Conservation (phyloP, 768 basidiomycete genomes). For the Neoboletus magnificus region DNA sequence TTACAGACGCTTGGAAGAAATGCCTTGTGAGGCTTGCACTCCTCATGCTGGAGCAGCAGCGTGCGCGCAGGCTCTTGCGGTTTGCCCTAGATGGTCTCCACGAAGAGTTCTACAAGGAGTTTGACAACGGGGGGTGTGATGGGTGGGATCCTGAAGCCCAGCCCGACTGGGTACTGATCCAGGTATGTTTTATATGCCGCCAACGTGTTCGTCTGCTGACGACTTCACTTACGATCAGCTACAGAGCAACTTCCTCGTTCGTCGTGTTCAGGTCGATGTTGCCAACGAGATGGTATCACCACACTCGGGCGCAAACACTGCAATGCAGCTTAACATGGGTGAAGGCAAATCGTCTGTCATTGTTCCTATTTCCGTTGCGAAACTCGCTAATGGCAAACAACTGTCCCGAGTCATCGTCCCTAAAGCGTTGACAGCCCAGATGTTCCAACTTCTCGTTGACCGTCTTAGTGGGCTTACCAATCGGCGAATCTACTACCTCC, state of each 20-base stretch:
- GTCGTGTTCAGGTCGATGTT: constrained; percentile 38
- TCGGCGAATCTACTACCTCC: constrained; percentile 43
- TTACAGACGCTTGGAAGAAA: constrained; percentile 26
- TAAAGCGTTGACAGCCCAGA: constrained; percentile 42
- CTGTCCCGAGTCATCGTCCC: constrained; percentile 47
- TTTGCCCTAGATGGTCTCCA: constrained; percentile 13
- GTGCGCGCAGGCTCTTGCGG: constrained; percentile 31
- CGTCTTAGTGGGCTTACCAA: constrained; percentile 42
- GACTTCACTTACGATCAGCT: constrained; percentile 30
- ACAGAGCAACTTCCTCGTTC: constrained; percentile 40
- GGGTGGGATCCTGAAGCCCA: constrained; percentile 17
- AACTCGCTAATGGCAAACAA: constrained; percentile 40
- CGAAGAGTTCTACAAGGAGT: constrained; percentile 30
- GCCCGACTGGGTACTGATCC: constrained; percentile 44
- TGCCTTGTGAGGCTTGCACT: constrained; percentile 27
- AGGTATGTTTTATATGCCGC: constrained; percentile 23
- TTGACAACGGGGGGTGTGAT: constrained; percentile 18
- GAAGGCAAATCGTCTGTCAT: constrained; percentile 50
- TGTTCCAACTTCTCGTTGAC: constrained; percentile 43
- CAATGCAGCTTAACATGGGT: constrained; percentile 55
- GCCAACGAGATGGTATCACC: constrained; percentile 47
- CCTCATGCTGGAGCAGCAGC: constrained; percentile 32
- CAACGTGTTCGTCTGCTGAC: neutral
- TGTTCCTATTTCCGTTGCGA: constrained; percentile 40
- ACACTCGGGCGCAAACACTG: constrained; percentile 29